phyloP scores from a whole-genome alignment of 805 yeast species.

The Ogataea populi-albae region DNA sequence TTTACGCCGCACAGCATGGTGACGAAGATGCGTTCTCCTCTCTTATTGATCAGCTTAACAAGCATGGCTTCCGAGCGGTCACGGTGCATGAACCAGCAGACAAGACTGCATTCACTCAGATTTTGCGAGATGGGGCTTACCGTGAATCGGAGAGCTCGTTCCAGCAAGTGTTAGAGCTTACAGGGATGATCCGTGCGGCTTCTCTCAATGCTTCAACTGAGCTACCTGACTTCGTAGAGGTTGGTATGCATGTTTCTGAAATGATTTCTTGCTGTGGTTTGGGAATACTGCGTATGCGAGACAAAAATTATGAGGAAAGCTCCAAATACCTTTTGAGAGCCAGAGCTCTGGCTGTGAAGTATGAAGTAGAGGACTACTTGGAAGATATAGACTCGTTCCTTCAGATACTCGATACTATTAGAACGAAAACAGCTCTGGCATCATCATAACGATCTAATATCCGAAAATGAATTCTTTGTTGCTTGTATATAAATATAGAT shows the following conservation, averaged over 20 bases:
- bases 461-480: too few relatives aligned
- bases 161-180: conserved; percentile 13
- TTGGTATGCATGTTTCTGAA: conserved; percentile 16
- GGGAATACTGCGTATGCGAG: conserved; percentile 13
- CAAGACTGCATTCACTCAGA: background rate
- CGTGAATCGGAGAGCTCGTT: conserved; percentile 13
- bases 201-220: conserved; percentile 9
- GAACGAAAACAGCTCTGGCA: too few relatives aligned
- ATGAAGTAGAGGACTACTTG: conserved; percentile 17
- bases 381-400: conserved; percentile 15
- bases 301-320: conserved; percentile 12
- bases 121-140: conserved; percentile 6
- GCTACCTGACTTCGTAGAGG: conserved; percentile 14
- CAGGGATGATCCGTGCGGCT: conserved; percentile 11
- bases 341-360: conserved; percentile 15
- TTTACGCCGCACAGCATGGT: background rate
- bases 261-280: conserved; percentile 19
- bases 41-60: conserved; percentile 6
- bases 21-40: conserved; percentile 1
- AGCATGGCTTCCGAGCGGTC: conserved; percentile 4
- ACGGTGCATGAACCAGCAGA: background rate
- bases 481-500: too few relatives aligned
- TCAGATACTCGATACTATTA: conserved; percentile 6
- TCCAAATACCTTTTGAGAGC: conserved; percentile 16
- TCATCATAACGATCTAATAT: too few relatives aligned